A percentile compares a stretch with the other conserved stretches of the same genome.
Evolutionary conservation across 2,329 filamentous ascomycete species (phyloP).

Genomic region (Cordyceps tenuipes): DNA sequence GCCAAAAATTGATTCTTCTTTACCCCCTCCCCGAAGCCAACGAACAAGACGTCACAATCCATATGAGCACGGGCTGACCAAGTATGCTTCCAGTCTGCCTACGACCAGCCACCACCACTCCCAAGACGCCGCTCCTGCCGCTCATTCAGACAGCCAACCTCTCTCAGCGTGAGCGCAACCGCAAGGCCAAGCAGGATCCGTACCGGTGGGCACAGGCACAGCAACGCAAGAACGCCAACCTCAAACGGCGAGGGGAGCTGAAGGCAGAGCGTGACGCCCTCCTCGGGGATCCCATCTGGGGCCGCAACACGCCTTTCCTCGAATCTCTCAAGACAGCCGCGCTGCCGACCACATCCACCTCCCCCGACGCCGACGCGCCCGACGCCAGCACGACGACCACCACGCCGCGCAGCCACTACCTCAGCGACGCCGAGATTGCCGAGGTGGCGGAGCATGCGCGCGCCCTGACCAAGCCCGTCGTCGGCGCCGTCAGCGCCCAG

Average conservation of each 20-base stretch:
- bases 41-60: neutral
- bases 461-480: slow-evolving; percentile 53
- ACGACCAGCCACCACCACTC: slow-evolving; percentile 41
- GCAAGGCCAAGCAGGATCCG: slow-evolving; percentile 64
- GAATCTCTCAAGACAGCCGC: slow-evolving; percentile 66
- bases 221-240: slow-evolving; percentile 75
- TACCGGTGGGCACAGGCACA: slow-evolving; percentile 74
- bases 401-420: slow-evolving; percentile 64
- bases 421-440: slow-evolving; percentile 60
- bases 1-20: slow-evolving; percentile 10
- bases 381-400: neutral
- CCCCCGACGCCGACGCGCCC: neutral
- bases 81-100: slow-evolving; percentile 40
- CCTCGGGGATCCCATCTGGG: slow-evolving; percentile 72
- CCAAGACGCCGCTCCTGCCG: slow-evolving; percentile 45
- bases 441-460: slow-evolving; percentile 59
- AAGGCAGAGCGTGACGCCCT: slow-evolving; percentile 53
- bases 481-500: slow-evolving; percentile 26
- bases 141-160: slow-evolving; percentile 57
- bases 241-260: slow-evolving; percentile 65
- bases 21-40: neutral
- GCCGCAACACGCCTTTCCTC: slow-evolving; percentile 72
- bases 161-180: slow-evolving; percentile 54
- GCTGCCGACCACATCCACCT: slow-evolving; percentile 26
- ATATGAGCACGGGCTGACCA: slow-evolving; percentile 17